These are phyloP conservation scores for Rhytidiadelphus loreus DNA, from an alignment of 225 moss, liverwort and hornwort genomes.

Conservation along the genomic window DNA sequence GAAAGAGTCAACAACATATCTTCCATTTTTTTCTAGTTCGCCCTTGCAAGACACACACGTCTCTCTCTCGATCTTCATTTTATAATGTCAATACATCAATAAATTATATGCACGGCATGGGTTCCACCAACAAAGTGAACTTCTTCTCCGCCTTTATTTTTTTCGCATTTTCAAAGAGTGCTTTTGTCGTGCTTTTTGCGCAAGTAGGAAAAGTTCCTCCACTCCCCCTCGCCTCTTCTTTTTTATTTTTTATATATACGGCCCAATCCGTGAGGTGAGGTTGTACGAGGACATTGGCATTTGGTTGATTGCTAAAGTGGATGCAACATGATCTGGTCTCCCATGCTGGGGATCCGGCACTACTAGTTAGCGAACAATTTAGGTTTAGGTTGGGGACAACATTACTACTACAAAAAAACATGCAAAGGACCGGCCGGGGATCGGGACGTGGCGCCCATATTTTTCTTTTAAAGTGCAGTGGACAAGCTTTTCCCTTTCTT, in stretches of 20 bases:
- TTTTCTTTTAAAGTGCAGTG: background rate
- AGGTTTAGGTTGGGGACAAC: too few relatives aligned
- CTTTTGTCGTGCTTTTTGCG: too few relatives aligned
- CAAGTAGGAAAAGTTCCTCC: background rate
- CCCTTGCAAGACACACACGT: fast-evolving
- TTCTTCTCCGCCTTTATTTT: too few relatives aligned
- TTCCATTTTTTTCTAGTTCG: background rate
- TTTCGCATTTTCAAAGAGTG: too few relatives aligned
- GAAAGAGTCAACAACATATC: background rate
- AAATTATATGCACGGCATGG: background rate
- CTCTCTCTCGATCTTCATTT: background rate
- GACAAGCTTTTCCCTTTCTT: background rate
- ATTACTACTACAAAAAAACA: too few relatives aligned
- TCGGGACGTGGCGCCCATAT: too few relatives aligned
- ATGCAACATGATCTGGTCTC: background rate
- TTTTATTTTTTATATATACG: background rate
- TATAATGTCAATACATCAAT: too few relatives aligned
- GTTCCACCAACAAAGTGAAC: background rate
- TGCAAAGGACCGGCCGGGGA: too few relatives aligned
- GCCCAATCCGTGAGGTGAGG: background rate
- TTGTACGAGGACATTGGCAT: background rate
- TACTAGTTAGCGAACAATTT: background rate
- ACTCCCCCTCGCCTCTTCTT: too few relatives aligned
- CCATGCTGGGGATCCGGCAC: background rate
- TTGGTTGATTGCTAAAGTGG: background rate